phyloP scores from a whole-genome alignment of 2,329 filamentous ascomycete species.

The Parastagonospora nodorum region DNA sequence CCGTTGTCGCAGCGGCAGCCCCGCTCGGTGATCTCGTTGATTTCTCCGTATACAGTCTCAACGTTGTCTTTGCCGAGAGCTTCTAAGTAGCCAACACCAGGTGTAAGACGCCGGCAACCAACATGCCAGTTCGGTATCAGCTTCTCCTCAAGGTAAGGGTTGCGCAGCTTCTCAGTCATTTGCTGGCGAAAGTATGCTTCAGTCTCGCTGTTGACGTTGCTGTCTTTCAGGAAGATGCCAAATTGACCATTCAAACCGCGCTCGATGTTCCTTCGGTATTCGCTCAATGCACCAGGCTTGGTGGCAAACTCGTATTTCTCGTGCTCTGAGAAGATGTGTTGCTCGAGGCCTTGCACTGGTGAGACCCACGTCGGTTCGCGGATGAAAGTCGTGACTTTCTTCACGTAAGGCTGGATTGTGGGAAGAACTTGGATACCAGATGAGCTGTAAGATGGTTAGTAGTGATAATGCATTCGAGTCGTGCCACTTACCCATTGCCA shows the following conservation, averaged over 20 bases:
- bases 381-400: conserved; percentile 56
- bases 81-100: conserved; percentile 52
- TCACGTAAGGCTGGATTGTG: conserved; percentile 51
- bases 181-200: conserved; percentile 53
- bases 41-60: conserved; percentile 48
- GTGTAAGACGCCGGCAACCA: conserved; percentile 52
- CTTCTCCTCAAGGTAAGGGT: conserved; percentile 38
- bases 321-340: conserved; percentile 49
- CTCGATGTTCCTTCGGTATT: conserved; percentile 54
- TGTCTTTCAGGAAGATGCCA: conserved; percentile 53
- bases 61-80: conserved; percentile 50
- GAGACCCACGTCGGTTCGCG: conserved; percentile 58
- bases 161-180: conserved; percentile 49
- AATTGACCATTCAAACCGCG: conserved; percentile 55
- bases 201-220: conserved; percentile 48
- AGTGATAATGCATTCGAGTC: neutral
- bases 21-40: conserved; percentile 38
- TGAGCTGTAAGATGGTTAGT: conserved; percentile 47
- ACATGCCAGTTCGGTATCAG: conserved; percentile 43
- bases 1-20: conserved; percentile 48
- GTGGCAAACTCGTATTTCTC: conserved; percentile 51
- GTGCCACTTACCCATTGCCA: conserved; percentile 51
- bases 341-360: conserved; percentile 50
- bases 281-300: conserved; percentile 47
- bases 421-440: conserved; percentile 61